These are phyloP conservation scores for Pseudogymnoascus sp. DNA, from an alignment of 2,329 filamentous ascomycete species.

Conservation along the genomic window DNA sequence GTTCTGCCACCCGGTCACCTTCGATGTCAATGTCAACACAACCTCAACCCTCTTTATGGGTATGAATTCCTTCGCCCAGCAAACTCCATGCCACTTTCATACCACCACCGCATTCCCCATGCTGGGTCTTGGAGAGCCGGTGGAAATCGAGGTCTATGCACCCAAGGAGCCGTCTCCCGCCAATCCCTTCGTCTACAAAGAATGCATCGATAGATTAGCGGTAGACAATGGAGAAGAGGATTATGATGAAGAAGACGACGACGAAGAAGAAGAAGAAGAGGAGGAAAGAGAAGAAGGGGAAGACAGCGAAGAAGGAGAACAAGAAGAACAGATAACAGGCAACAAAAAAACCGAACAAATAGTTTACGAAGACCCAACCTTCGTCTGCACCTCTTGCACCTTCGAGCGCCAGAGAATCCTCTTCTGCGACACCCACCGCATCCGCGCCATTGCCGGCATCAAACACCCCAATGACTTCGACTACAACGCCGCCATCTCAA, in stretches of 20 bases:
- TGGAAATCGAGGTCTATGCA: background rate
- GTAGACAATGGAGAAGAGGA: background rate
- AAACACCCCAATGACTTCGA: slow-evolving; percentile 13
- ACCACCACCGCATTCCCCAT: slow-evolving; percentile 21
- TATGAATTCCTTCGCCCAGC: background rate
- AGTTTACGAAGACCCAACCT: slow-evolving; percentile 10
- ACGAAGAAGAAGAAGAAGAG: background rate
- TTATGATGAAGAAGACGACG: too few species aligned
- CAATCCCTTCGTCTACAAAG: background rate
- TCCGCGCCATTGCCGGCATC: slow-evolving; percentile 11
- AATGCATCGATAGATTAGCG: background rate
- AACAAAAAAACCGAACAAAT: slow-evolving; percentile 20
- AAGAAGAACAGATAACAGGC: background rate
- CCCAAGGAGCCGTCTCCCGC: background rate
- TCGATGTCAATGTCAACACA: slow-evolving; percentile 19
- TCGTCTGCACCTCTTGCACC: slow-evolving; percentile 23
- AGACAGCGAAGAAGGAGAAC: background rate
- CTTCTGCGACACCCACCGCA: slow-evolving; percentile 15
- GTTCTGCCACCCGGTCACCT: slow-evolving; percentile 24
- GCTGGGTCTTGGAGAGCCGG: slow-evolving; percentile 15
- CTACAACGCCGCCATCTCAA: slow-evolving; percentile 7
- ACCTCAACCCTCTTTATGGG: background rate
- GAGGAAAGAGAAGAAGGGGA: background rate
- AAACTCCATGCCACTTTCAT: slow-evolving; percentile 19
- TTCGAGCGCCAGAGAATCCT: slow-evolving; percentile 15